Base-by-base conservation (phyloP, 345 rosid species). In the Citrus inodora region DNA sequence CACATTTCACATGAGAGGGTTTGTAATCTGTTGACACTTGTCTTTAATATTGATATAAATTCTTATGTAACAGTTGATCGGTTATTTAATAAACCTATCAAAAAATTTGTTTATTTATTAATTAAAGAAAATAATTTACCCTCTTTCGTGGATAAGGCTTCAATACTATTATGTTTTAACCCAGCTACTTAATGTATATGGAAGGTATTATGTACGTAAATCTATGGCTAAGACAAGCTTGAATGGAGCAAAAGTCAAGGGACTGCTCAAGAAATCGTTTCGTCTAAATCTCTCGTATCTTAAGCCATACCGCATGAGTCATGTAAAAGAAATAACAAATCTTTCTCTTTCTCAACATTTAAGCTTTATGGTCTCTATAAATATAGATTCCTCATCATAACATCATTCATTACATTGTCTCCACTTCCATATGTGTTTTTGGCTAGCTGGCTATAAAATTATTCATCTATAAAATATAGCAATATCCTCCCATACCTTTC, bases 281-380 rank as follows among this genome's bases (percentile, higher is more conserved):
- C 85, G 87, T 88, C 82, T 81, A 66, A 81, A 48, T 76, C 81
- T 85, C 85, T 82, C 42, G 37, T 24, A 42, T 62, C 81, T 65
- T 28, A 61, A 48, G 27, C 88, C 90, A 83, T 85, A 67, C 82
- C 83, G 67, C 74, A 11, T n/a, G 69, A 67, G 78, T 65, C 59
- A 25, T 72, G 42, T n/a, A 46, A 55, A 33, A n/a, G 74, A 73
- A 66, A n/a, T 63, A 40, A 51, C 48, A 67, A 68, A 67, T 22
- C 61, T 21, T 35, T 53, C 42, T 37, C 69, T 65, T 21, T 53
- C 59, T 55, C 60, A 66, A 11, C 32, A 30, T 35, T 14, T 71
- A 76, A 66, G 27, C 79, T 17, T 51, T 62, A 1, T 4, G 42
- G 22, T 35, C 56, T 65, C 86, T 86, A 88, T 88, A 88, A 88